These are phyloP conservation scores for Cladophialophora carrionii DNA, from an alignment of 2,329 filamentous ascomycete genomes.

Conservation along the genomic window DNA sequence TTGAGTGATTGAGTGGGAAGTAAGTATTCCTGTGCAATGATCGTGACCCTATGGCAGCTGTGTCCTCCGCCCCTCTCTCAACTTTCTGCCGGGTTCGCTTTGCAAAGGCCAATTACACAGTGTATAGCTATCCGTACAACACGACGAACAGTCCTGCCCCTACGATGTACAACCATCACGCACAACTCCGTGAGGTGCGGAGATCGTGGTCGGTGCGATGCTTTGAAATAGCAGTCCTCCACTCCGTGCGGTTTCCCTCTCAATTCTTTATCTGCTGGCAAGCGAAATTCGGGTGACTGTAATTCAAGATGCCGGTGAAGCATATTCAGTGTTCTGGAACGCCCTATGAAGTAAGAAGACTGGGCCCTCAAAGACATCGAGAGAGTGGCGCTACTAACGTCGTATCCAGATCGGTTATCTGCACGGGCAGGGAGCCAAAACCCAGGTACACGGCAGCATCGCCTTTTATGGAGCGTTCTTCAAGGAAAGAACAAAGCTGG, in stretches of 20 bases:
- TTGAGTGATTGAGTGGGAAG: background rate
- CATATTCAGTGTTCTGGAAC: constrained; percentile 38
- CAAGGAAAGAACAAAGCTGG: constrained; percentile 43
- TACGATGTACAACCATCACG: background rate
- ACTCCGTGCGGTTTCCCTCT: background rate
- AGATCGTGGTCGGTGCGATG: background rate
- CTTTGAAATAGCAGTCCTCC: no score
- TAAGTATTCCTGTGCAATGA: background rate
- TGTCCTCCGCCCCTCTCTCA: background rate
- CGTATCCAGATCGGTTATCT: constrained; percentile 41
- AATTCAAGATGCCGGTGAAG: constrained; percentile 35
- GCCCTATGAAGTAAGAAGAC: constrained; percentile 40
- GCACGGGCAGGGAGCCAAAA: constrained; percentile 40
- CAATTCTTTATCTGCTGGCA: background rate
- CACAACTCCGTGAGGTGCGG: constrained; percentile 10
- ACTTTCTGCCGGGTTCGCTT: background rate
- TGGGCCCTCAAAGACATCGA: background rate
- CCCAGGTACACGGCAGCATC: constrained; percentile 40
- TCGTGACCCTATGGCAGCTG: background rate
- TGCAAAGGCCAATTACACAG: background rate
- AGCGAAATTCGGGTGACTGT: background rate
- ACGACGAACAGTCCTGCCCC: background rate
- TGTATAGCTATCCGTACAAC: background rate
- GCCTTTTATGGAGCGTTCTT: constrained; percentile 41
- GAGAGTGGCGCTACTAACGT: background rate